Percentiles rank a stretch among this genome's conserved stretches.
Evolutionary conservation across 2,329 filamentous ascomycete species (phyloP).

Genomic region (Monilinia vaccinii-corymbosi): DNA sequence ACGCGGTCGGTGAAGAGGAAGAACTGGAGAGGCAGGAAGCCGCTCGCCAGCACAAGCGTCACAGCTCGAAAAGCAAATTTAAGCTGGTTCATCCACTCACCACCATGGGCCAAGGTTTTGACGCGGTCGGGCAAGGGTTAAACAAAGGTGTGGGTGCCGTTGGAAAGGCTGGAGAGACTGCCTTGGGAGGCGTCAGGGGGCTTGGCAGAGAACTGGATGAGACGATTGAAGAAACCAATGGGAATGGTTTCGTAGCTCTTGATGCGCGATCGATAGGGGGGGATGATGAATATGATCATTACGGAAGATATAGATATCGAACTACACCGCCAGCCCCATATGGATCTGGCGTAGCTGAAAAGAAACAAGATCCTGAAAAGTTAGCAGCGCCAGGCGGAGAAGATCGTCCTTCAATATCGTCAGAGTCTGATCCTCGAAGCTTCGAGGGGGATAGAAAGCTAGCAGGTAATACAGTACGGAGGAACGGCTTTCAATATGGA

Average conservation of each 20-base stretch:
- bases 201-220: slow-evolving; percentile 42
- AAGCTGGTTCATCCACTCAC: slow-evolving; percentile 23
- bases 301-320: slow-evolving; percentile 22
- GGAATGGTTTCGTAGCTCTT: slow-evolving; percentile 32
- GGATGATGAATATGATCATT: slow-evolving; percentile 25
- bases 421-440: neutral
- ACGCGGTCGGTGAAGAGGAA: slow-evolving; percentile 35
- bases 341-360: slow-evolving; percentile 19
- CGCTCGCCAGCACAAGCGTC: neutral
- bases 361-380: slow-evolving; percentile 6
- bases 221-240: slow-evolving; percentile 45
- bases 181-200: slow-evolving; percentile 38
- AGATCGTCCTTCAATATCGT: slow-evolving; percentile 7
- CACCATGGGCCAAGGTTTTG: slow-evolving; percentile 25
- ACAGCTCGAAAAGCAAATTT: slow-evolving; percentile 16
- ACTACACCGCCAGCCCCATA: slow-evolving; percentile 10
- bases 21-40: slow-evolving; percentile 16
- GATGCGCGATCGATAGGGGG: slow-evolving; percentile 16
- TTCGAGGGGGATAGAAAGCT: slow-evolving; percentile 6
- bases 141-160: slow-evolving; percentile 22
- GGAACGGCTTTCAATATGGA: slow-evolving; percentile 14
- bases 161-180: slow-evolving; percentile 34
- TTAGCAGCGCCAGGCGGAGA: slow-evolving; percentile 6
- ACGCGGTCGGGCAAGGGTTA: slow-evolving; percentile 23
- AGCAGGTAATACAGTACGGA: slow-evolving; percentile 22